Conservation (phyloP, 148 eudicot species). For the Chenopodium quinoa region DNA sequence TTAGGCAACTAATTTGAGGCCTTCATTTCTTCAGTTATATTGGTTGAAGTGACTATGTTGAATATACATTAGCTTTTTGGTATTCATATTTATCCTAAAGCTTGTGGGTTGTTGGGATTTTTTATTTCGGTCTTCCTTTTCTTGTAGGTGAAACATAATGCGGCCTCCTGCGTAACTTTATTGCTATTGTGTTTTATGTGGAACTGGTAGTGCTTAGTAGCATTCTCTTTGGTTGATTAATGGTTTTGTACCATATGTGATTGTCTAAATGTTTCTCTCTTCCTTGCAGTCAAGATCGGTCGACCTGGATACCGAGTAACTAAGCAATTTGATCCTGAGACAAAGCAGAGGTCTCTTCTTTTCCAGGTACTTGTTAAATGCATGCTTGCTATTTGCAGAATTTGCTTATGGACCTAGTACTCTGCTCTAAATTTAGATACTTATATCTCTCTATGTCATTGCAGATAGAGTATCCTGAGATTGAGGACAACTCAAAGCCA, state of each 20-base stretch:
- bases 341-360: conserved; percentile 90
- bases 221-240: conserved; percentile 5
- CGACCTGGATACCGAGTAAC: conserved; percentile 97
- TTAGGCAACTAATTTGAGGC: background rate
- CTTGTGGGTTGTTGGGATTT: background rate
- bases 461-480: conserved; percentile 98
- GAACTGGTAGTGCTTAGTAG: background rate
- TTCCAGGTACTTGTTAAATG: conserved; percentile 60
- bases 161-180: background rate
- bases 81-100: background rate
- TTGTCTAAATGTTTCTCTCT: conserved; percentile 17
- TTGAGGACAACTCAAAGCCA: conserved; percentile 80
- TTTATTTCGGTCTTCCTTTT: background rate
- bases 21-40: background rate
- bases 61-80: background rate
- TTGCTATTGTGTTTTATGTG: background rate
- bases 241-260: background rate
- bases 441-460: conserved; percentile 14
- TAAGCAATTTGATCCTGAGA: conserved; percentile 88
- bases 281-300: conserved; percentile 82
- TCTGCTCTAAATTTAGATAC: background rate
- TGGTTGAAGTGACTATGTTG: background rate
- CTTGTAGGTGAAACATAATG: background rate
- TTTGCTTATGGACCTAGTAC: background rate
- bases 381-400: background rate